phyloP scores from a whole-genome alignment of 345 rosid genomes.

The Lenwebbia sp. region DNA sequence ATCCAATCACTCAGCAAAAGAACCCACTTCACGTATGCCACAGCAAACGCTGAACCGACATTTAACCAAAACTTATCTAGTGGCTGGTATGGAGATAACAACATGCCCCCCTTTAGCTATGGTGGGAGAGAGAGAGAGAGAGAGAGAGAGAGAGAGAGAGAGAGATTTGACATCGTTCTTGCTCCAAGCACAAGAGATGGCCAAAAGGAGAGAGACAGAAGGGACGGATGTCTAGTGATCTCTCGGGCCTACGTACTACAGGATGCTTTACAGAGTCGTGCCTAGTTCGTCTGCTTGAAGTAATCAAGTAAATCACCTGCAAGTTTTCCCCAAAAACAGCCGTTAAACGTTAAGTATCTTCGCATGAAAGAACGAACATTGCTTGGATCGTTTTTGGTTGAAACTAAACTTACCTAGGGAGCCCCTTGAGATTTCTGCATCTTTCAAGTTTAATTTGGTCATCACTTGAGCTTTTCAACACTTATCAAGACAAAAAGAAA shows the following conservation, averaged over 20 bases:
- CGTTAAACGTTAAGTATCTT: background rate
- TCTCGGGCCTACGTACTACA: background rate
- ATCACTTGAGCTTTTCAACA: background rate
- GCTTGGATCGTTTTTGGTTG: background rate
- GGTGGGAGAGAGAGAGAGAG: too few species aligned
- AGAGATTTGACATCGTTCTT: background rate
- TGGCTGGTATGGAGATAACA: background rate
- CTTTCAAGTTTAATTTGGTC: background rate
- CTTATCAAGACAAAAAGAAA: background rate
- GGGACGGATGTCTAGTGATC: background rate
- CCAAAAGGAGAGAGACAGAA: background rate
- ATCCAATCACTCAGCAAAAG: background rate
- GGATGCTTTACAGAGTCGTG: background rate
- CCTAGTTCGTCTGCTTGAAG: background rate
- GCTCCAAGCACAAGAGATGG: background rate
- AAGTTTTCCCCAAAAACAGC: background rate
- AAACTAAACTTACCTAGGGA: background rate
- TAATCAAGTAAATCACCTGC: background rate
- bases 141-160: background rate
- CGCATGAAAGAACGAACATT: background rate
- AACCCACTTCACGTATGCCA: background rate
- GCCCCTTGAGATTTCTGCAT: background rate
- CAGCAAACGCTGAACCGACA: background rate
- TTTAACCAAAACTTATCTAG: background rate
- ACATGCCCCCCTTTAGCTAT: background rate